Percentiles rank a stretch among this genome's conserved stretches.
Evolutionary conservation across 768 basidiomycete species (phyloP).

Genomic region (Lentinus brumalis): DNA sequence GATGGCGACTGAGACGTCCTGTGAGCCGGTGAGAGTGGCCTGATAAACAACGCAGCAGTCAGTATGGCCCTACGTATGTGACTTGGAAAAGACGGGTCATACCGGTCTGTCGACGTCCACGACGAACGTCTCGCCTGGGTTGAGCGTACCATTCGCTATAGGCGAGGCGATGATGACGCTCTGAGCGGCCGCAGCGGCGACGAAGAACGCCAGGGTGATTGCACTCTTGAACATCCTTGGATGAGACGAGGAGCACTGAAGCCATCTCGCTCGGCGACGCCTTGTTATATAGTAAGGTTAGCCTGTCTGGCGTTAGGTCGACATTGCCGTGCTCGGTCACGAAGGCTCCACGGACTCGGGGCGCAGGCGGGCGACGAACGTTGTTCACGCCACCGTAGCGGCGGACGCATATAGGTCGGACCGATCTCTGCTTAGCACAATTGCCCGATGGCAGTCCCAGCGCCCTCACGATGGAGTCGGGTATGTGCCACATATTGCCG

Average conservation of each 20-base stretch:
- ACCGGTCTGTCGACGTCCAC: conserved; percentile 40
- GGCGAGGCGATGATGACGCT: conserved; percentile 34
- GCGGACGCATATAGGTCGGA: no score
- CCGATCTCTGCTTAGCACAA: no score
- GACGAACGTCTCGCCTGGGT: conserved; percentile 28
- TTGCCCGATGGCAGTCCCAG: no score
- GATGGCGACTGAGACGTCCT: conserved; percentile 39
- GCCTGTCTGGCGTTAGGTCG: no score
- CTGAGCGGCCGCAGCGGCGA: conserved; percentile 30
- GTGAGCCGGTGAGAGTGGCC: conserved; percentile 33
- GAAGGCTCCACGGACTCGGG: no score
- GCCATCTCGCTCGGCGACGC: neutral
- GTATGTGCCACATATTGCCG: no score
- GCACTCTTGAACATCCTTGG: neutral
- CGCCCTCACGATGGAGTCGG: no score
- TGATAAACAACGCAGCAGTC: neutral
- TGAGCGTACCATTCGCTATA: conserved; percentile 18
- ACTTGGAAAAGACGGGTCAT: conserved; percentile 1
- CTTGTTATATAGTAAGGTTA: neutral
- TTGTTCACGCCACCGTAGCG: no score
- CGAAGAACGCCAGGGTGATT: conserved; percentile 21
- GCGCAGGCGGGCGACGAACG: no score
- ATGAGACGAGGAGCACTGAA: no score
- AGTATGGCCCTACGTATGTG: neutral
- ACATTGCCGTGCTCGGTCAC: no score